A percentile compares a stretch with the other conserved stretches of the same genome.
phyloP scores from a whole-genome alignment of 176 grass and related monocot genomes.

The Ensete ventricosum region DNA sequence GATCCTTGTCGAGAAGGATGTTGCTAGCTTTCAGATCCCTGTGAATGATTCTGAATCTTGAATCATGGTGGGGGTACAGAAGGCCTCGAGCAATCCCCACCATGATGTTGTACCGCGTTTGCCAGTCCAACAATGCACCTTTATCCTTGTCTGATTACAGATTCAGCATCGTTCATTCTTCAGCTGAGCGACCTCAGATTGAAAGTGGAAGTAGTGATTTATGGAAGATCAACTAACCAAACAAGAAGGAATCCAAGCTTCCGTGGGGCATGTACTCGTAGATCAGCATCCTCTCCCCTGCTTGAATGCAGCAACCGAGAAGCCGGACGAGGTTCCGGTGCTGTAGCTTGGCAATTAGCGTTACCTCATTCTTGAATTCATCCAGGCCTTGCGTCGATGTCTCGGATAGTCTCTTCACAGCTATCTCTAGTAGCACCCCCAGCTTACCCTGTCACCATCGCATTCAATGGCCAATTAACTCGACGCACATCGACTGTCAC shows the following conservation, averaged over 20 bases:
- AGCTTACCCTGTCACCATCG: neutral
- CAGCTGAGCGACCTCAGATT: constrained; percentile 49
- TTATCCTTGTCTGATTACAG: neutral
- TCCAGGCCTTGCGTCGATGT: neutral
- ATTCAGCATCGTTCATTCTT: no score
- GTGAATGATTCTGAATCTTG: neutral
- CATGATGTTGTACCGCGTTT: neutral
- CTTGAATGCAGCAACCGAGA: neutral
- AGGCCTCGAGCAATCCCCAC: neutral
- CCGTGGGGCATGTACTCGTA: neutral
- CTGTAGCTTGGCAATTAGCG: neutral
- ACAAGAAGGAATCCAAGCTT: neutral
- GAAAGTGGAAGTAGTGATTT: constrained; percentile 23
- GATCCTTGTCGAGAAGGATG: neutral
- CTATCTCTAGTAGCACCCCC: neutral
- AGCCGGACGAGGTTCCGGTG: neutral
- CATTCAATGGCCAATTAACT: neutral
- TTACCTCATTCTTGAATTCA: neutral
- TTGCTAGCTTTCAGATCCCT: neutral
- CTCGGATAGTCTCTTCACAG: neutral
- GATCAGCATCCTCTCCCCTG: neutral
- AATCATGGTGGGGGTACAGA: neutral
- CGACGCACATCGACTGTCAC: no score
- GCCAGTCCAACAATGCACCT: neutral
- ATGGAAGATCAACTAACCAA: neutral